phyloP scores from a whole-genome alignment of 768 basidiomycete species.

The Myochromella boudieri region DNA sequence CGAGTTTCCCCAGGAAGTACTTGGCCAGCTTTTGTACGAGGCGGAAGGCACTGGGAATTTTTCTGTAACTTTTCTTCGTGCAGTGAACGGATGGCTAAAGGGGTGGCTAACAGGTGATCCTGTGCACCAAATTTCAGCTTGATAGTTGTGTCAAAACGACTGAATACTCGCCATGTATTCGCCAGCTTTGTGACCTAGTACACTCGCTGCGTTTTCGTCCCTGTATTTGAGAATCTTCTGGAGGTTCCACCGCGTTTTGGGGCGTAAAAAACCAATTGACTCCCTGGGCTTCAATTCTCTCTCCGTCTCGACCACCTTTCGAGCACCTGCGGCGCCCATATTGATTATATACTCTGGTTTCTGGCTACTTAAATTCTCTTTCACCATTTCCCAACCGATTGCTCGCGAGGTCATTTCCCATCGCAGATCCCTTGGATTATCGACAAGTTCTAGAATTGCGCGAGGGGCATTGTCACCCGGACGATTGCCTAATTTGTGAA shows the following conservation, averaged over 20 bases:
- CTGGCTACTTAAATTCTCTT: slow-evolving; percentile 47
- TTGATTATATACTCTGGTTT: slow-evolving; percentile 50
- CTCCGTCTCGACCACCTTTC: slow-evolving; percentile 50
- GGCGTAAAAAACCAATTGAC: slow-evolving; percentile 47
- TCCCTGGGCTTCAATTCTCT: slow-evolving; percentile 34
- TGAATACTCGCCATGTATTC: slow-evolving; percentile 61
- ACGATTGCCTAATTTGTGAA: slow-evolving; percentile 89
- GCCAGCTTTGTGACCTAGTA: slow-evolving; percentile 56
- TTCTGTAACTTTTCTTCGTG: slow-evolving; percentile 44
- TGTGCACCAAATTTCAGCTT: slow-evolving; percentile 25
- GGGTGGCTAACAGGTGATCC: slow-evolving; percentile 70
- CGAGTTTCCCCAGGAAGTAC: slow-evolving; percentile 57
- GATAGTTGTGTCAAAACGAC: slow-evolving; percentile 1
- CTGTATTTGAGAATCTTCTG: slow-evolving; percentile 71
- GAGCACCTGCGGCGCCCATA: slow-evolving; percentile 44
- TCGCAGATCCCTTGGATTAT: slow-evolving; percentile 85
- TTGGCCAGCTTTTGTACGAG: slow-evolving; percentile 50
- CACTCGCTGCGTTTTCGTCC: slow-evolving; percentile 39
- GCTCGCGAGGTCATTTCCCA: slow-evolving; percentile 88
- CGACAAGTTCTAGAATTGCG: slow-evolving; percentile 93
- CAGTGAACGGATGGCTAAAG: slow-evolving; percentile 48
- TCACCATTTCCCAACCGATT: slow-evolving; percentile 80
- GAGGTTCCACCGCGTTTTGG: slow-evolving; percentile 72
- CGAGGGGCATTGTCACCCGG: slow-evolving; percentile 91
- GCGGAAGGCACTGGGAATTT: slow-evolving; percentile 26